phyloP scores from a whole-genome alignment of 169 alveolate species.

The Eimeria falciformis region DNA sequence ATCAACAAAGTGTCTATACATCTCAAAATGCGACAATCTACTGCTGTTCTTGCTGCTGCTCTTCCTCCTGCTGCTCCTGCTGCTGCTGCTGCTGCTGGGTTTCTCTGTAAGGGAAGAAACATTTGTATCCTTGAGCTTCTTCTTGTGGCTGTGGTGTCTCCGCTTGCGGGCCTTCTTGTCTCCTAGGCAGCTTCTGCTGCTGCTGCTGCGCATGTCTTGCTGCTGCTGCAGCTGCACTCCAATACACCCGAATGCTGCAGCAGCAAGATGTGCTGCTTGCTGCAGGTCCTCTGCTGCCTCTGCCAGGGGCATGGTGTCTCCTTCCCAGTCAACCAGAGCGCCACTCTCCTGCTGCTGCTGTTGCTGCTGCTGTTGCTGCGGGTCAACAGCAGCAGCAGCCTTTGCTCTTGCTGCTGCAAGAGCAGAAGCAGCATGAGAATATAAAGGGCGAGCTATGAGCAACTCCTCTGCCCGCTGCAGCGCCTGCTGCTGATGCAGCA shows the following conservation, averaged over 20 bases:
- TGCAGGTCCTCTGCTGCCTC: slow-evolving; percentile 57
- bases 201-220: neutral
- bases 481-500: slow-evolving; percentile 59
- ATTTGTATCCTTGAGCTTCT: neutral
- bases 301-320: slow-evolving; percentile 65
- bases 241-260: slow-evolving; percentile 41
- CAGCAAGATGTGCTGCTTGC: slow-evolving; percentile 2
- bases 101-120: neutral
- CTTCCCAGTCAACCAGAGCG: slow-evolving; percentile 37
- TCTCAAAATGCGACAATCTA: neutral
- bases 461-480: slow-evolving; percentile 64
- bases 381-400: slow-evolving; percentile 38
- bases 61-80: slow-evolving; percentile 8
- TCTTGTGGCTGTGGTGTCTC: slow-evolving; percentile 10
- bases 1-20: slow-evolving; percentile 34
- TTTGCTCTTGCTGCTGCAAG: slow-evolving; percentile 50
- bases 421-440: slow-evolving; percentile 54
- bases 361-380: neutral
- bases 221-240: slow-evolving; percentile 39
- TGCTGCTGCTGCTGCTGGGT: slow-evolving; percentile 32
- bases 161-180: neutral
- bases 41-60: slow-evolving; percentile 13
- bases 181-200: neutral
- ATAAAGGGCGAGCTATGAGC: slow-evolving; percentile 43
- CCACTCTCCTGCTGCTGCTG: slow-evolving; percentile 54